These are phyloP conservation scores for Sordariomycetes sp. DNA, from an alignment of 2,329 filamentous ascomycete genomes.

Conservation along the genomic window DNA sequence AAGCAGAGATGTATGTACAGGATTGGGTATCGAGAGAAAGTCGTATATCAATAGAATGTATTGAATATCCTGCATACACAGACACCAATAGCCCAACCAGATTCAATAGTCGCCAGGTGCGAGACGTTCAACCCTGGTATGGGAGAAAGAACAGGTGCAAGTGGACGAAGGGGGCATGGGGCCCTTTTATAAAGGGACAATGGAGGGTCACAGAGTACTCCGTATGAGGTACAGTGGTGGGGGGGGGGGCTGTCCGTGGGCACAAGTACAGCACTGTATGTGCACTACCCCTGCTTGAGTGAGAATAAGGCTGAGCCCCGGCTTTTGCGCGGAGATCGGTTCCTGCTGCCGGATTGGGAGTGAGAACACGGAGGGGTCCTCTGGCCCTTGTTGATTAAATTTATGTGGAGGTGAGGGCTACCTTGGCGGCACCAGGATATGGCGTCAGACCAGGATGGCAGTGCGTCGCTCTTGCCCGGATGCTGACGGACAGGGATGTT, in stretches of 20 bases:
- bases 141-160: not conserved
- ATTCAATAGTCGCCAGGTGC: not conserved
- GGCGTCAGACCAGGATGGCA: not conserved
- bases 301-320: not conserved
- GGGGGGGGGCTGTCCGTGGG: not conserved
- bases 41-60: not conserved
- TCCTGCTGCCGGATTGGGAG: not conserved
- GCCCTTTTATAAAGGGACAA: not conserved
- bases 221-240: not conserved
- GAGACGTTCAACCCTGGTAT: not conserved
- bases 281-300: not conserved
- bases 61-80: not conserved
- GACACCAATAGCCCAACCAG: not conserved
- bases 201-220: not conserved
- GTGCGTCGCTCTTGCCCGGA: not conserved
- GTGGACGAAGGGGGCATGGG: not conserved
- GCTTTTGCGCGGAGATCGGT: not conserved
- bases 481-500: not conserved
- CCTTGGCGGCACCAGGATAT: not conserved
- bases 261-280: not conserved
- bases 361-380: not conserved
- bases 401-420: not conserved
- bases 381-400: not conserved
- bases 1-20: not conserved
- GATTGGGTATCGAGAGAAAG: not conserved